A percentile compares a stretch with the other conserved stretches of the same genome.
phyloP scores from a whole-genome alignment of 2,329 filamentous ascomycete species.

The Fusarium annulatum region DNA sequence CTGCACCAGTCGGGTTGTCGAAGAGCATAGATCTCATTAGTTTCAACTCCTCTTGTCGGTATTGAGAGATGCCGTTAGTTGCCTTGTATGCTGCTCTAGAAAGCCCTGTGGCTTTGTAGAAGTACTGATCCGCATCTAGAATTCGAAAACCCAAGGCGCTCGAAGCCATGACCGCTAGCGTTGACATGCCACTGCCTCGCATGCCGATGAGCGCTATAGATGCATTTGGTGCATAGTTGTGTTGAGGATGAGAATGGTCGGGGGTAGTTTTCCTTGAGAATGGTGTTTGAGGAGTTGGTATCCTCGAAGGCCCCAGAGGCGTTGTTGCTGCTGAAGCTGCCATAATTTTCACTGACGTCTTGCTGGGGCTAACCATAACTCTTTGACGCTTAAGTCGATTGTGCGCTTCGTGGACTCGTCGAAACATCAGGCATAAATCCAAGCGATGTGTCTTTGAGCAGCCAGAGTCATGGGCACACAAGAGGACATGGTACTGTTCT shows the following conservation, averaged over 20 bases:
- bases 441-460: fast-evolving
- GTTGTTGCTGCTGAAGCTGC: too few species aligned
- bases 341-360: too few species aligned
- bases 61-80: not conserved
- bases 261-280: too few species aligned
- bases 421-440: fast-evolving
- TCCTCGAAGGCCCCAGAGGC: too few species aligned
- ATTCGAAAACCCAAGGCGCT: not conserved
- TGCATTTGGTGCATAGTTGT: not conserved
- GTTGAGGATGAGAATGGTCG: too few species aligned
- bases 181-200: conserved; percentile 11
- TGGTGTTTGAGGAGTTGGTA: too few species aligned
- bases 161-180: conserved; percentile 1
- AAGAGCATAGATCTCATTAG: conserved; percentile 12
- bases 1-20: not conserved
- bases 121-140: conserved; percentile 10
- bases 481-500: not conserved
- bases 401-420: too few species aligned
- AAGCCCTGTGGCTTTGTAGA: not conserved
- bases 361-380: too few species aligned
- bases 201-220: conserved; percentile 5
- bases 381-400: too few species aligned
- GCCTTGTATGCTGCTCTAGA: not conserved
- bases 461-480: not conserved
- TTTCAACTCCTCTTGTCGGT: conserved; percentile 2